Percentiles rank a stretch among this genome's conserved stretches.
These are phyloP conservation scores for Chlorella sp. DNA, from an alignment of 139 green algal species.

Conservation along the genomic window DNA sequence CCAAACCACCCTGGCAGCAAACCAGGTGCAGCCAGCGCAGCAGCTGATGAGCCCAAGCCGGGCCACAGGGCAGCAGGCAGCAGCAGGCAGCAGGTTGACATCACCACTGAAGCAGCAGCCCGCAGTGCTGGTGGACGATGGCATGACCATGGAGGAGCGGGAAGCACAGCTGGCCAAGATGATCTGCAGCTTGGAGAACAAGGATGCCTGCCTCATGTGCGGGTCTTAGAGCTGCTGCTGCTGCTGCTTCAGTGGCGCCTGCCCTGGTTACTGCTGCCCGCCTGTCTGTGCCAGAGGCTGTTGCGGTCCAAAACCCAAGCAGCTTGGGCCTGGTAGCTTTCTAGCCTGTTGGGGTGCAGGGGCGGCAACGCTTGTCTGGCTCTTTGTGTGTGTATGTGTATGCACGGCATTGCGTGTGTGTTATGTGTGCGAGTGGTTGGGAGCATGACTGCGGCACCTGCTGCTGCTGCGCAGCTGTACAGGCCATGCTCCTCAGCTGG, in stretches of 20 bases:
- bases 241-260: no score
- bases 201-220: constrained; percentile 94
- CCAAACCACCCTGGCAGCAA: constrained; percentile 40
- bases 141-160: constrained; percentile 18
- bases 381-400: background rate
- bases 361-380: background rate
- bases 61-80: constrained; percentile 13
- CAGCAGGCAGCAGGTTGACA: no score
- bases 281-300: no score
- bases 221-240: constrained; percentile 78
- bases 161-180: constrained; percentile 79
- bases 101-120: constrained; percentile 1
- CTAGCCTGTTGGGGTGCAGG: background rate
- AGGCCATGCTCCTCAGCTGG: no score
- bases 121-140: constrained; percentile 1
- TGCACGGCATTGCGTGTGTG: no score
- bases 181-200: constrained; percentile 95
- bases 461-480: no score
- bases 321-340: no score
- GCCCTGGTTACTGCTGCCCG: no score
- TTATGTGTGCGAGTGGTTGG: no score
- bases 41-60: constrained; percentile 2
- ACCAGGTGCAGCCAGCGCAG: background rate
- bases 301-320: no score
- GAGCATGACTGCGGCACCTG: no score